Conservation (phyloP, 2,329 filamentous ascomycete species). For the Salinomyces thailandicus region DNA sequence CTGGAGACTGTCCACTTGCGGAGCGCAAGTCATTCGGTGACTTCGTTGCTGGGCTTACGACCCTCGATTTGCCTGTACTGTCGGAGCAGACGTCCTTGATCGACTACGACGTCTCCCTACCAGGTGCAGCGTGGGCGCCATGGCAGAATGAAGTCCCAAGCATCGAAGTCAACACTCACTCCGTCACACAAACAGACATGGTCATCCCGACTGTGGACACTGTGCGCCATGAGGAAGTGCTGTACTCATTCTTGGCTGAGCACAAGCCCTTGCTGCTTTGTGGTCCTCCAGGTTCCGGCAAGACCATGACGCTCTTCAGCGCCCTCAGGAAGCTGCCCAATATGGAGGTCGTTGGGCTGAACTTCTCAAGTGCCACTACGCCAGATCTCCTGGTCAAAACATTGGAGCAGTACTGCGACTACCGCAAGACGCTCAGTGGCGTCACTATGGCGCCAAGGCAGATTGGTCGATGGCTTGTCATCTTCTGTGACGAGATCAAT, state of each 20-base stretch:
- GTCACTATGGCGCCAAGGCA: conserved; percentile 93
- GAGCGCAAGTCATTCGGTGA: conserved; percentile 89
- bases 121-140: conserved; percentile 75
- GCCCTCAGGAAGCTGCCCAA: conserved; percentile 92
- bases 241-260: conserved; percentile 98
- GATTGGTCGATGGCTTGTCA: conserved; percentile 92
- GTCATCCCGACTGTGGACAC: conserved; percentile 98
- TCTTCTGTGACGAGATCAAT: conserved; percentile 99
- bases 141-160: conserved; percentile 94
- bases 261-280: conserved; percentile 95
- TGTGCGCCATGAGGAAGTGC: conserved; percentile 93
- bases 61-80: conserved; percentile 73
- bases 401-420: conserved; percentile 98
- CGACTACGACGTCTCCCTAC: conserved; percentile 84
- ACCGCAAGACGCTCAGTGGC: conserved; percentile 95
- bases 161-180: conserved; percentile 96
- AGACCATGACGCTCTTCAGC: conserved; percentile 99
- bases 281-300: conserved; percentile 94
- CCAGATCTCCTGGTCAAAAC: conserved; percentile 98
- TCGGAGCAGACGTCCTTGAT: conserved; percentile 71
- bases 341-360: conserved; percentile 98
- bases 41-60: conserved; percentile 68
- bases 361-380: conserved; percentile 97
- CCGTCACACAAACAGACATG: conserved; percentile 92
- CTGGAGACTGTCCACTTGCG: conserved; percentile 79